Evolutionary conservation across 1,284 basidiomycete species (phyloP).

Genomic region (Ustilago esculenta): DNA sequence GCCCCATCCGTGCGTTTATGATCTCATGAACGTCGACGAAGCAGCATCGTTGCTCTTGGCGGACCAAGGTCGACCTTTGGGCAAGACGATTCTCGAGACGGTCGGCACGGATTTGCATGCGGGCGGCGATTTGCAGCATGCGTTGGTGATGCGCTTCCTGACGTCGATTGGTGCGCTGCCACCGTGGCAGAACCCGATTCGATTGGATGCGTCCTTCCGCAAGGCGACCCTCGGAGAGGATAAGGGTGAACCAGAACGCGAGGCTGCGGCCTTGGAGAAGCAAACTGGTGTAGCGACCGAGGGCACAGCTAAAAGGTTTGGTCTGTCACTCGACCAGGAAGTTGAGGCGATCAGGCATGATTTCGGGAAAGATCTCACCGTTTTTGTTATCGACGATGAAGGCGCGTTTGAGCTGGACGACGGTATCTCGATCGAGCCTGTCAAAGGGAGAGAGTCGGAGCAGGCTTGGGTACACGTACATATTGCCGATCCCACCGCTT

Average conservation of each 20-base stretch:
- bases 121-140: slow-evolving; percentile 46
- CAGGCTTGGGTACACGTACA: slow-evolving; percentile 86
- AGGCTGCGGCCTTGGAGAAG: neutral
- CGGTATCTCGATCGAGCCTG: slow-evolving; percentile 77
- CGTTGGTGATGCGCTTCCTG: slow-evolving; percentile 46
- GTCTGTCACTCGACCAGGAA: slow-evolving; percentile 23
- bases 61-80: slow-evolving; percentile 4
- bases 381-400: slow-evolving; percentile 89
- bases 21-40: slow-evolving; percentile 11
- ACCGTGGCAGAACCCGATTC: slow-evolving; percentile 53
- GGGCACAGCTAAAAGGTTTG: slow-evolving; percentile 13
- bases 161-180: slow-evolving; percentile 44
- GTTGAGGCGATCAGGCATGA: slow-evolving; percentile 72
- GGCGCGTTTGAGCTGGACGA: slow-evolving; percentile 91
- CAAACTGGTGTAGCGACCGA: neutral
- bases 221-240: slow-evolving; percentile 14
- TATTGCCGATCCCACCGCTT: slow-evolving; percentile 88
- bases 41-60: slow-evolving; percentile 9
- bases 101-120: slow-evolving; percentile 28
- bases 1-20: slow-evolving; percentile 18
- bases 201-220: slow-evolving; percentile 42
- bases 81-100: slow-evolving; percentile 17
- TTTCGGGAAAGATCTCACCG: slow-evolving; percentile 78
- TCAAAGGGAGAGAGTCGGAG: slow-evolving; percentile 68
- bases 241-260: slow-evolving; percentile 16